Conservation (phyloP, 805 yeast species). For the Pichia deserticola region DNA sequence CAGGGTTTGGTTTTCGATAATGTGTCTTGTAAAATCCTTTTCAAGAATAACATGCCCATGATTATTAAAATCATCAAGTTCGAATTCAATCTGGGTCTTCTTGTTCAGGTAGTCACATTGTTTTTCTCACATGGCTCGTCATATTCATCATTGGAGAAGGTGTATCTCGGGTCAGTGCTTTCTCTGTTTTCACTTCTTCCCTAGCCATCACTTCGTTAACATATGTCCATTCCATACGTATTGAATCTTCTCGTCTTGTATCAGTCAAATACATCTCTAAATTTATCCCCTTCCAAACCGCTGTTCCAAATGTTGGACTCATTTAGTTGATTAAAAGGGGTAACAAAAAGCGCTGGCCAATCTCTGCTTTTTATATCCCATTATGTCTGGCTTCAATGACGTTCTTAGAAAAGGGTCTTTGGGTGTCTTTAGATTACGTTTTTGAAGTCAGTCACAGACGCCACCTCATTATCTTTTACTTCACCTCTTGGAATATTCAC, state of each 20-base stretch:
- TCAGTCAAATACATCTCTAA: not conserved
- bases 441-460: slow-evolving; percentile 18
- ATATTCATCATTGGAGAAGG: slow-evolving; percentile 18
- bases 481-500: slow-evolving; percentile 12
- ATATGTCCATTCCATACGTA: slow-evolving; percentile 20
- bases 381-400: slow-evolving; percentile 20
- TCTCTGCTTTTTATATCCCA: slow-evolving; percentile 15
- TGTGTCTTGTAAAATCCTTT: slow-evolving; percentile 38
- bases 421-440: slow-evolving; percentile 23
- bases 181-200: slow-evolving; percentile 21
- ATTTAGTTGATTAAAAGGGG: slow-evolving; percentile 10
- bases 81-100: slow-evolving; percentile 26
- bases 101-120: slow-evolving; percentile 13
- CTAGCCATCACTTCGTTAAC: slow-evolving; percentile 23
- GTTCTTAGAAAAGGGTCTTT: slow-evolving; percentile 24
- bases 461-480: slow-evolving; percentile 26
- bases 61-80: slow-evolving; percentile 29
- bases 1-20: slow-evolving; percentile 41
- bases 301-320: not conserved
- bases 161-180: slow-evolving; percentile 20
- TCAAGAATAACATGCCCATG: slow-evolving; percentile 31
- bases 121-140: slow-evolving; percentile 9
- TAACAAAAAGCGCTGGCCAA: slow-evolving; percentile 11
- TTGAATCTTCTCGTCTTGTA: slow-evolving; percentile 16
- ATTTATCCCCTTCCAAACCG: not conserved